Conservation (phyloP, 2,329 filamentous ascomycete species). For the Aspergillus viridinutans region DNA sequence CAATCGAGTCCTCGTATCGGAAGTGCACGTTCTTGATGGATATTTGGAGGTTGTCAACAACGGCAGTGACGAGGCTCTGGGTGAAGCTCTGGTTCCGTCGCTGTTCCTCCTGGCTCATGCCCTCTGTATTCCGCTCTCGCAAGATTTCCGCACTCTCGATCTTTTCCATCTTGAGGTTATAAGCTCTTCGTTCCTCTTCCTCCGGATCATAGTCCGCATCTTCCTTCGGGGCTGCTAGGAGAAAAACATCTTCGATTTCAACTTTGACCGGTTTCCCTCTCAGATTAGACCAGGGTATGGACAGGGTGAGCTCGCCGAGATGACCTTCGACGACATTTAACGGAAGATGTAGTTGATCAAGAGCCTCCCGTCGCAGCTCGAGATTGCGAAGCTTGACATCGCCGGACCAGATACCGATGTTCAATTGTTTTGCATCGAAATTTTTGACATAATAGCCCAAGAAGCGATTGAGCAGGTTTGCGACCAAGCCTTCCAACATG, state of each 20-base stretch:
- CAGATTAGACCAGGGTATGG: conserved; percentile 96
- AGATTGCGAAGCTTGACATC: conserved; percentile 94
- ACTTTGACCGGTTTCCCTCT: conserved; percentile 91
- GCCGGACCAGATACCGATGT: conserved; percentile 98
- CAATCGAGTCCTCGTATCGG: conserved; percentile 96
- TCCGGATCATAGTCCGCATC: conserved; percentile 90
- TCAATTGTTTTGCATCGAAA: conserved; percentile 95
- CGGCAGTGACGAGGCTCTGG: conserved; percentile 88
- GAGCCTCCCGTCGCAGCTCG: conserved; percentile 86
- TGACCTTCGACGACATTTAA: conserved; percentile 97
- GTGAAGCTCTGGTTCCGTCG: conserved; percentile 98
- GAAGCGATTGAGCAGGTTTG: conserved; percentile 96
- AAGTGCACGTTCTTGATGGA: conserved; percentile 98
- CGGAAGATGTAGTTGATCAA: conserved; percentile 93
- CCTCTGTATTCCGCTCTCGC: conserved; percentile 87
- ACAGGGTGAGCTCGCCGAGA: conserved; percentile 82
- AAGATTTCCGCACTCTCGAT: conserved; percentile 92
- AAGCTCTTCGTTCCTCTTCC: conserved; percentile 80
- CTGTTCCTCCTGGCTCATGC: conserved; percentile 90
- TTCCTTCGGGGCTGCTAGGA: conserved; percentile 91
- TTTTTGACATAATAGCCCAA: conserved; percentile 99
- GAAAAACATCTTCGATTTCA: conserved; percentile 92
- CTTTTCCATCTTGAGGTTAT: conserved; percentile 98
- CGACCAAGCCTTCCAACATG: conserved; percentile 97
- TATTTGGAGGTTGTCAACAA: conserved; percentile 97